Evolutionary conservation across 2,329 filamentous ascomycete genomes (phyloP), one percentile per base, ranked within the genome.

Genomic region (Didymella glomerata): DNA sequence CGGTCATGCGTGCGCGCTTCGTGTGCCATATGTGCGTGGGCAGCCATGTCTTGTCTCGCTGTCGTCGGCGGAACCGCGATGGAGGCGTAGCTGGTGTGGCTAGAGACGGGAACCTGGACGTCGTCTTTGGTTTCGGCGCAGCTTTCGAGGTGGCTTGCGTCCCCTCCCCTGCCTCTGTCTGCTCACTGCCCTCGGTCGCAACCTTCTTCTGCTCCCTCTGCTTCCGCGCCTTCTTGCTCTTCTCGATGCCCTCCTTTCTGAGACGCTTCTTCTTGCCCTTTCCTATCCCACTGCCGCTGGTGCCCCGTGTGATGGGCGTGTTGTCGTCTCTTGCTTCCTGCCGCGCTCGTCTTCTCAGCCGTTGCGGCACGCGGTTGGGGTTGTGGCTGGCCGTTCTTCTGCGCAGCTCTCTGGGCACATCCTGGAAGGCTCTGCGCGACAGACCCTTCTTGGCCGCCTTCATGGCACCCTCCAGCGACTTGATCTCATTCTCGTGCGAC

Each of bases 1-100:
- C 84, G 0, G 93, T 93, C 91, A 99, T 96, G 60, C 86, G 90
- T 22, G 95, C 92, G 60, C 95, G 84, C 77, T 99, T 99, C 2
- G 94, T 89, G 78, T 97, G 93, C 85, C 91, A 99, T 64, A 96
- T 80, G 76, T 99, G 95, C 7, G 95, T 98, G 0, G 95, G 95
- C 16, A 99, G 82, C 92, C 94, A 97, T 2, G 91, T 93, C 81
- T 98, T 98, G 76, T 91, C 84, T 45, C 89, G 81, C 74, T 98
- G 94, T 30, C 95, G 88, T 78, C 92, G 95, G 66, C 89, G 88
- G 74, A 92, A 98, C 69, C 89, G 93, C 22, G 85, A 86, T 44
- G 83, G 84, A 2, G 87, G 88, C 76, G 75, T 81, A 5, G 81
- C 80, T 5, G 87, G 84, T n/a, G 86, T 82, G 54, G 92, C 91